A percentile compares a stretch with the other conserved stretches of the same genome.
Conservation (phyloP, 2,329 filamentous ascomycete genomes). For the Hymenoscyphus infarciens region DNA sequence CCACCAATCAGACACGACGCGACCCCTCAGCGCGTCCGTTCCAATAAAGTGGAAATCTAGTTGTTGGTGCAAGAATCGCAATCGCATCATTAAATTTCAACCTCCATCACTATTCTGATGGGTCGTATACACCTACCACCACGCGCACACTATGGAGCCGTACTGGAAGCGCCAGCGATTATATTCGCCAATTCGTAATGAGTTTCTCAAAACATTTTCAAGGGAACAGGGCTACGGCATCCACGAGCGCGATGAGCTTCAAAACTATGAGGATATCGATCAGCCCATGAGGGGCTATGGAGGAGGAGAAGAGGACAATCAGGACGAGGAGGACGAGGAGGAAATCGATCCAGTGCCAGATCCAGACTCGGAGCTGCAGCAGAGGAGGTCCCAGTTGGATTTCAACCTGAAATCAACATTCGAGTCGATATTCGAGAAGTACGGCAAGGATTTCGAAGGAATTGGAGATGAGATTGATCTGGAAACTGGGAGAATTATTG, state of each 20-base stretch:
- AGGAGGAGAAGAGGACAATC: conserved; percentile 15
- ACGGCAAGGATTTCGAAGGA: conserved; percentile 75
- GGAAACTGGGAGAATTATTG: conserved; percentile 73
- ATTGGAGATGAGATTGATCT: conserved; percentile 89
- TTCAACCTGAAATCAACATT: conserved; percentile 76
- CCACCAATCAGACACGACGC: conserved; percentile 9
- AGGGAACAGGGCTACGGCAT: conserved; percentile 22
- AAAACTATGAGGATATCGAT: conserved; percentile 11
- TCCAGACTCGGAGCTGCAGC: conserved; percentile 54
- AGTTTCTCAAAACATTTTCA: conserved; percentile 20
- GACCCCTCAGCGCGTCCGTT: background rate
- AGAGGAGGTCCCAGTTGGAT: conserved; percentile 60
- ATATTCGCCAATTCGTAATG: conserved; percentile 36
- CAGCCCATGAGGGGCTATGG: background rate
- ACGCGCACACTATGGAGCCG: conserved; percentile 48
- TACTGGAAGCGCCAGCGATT: conserved; percentile 58
- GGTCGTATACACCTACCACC: background rate
- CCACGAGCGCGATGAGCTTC: conserved; percentile 8
- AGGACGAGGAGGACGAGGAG: conserved; percentile 16
- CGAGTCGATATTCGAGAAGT: conserved; percentile 86
- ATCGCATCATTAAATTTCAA: background rate
- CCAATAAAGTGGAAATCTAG: background rate
- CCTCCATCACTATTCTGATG: background rate
- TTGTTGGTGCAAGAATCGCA: background rate
- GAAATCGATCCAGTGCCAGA: conserved; percentile 39